Evolutionary conservation across 768 basidiomycete species (phyloP).

Genomic region (Cyclocybe aegerita): DNA sequence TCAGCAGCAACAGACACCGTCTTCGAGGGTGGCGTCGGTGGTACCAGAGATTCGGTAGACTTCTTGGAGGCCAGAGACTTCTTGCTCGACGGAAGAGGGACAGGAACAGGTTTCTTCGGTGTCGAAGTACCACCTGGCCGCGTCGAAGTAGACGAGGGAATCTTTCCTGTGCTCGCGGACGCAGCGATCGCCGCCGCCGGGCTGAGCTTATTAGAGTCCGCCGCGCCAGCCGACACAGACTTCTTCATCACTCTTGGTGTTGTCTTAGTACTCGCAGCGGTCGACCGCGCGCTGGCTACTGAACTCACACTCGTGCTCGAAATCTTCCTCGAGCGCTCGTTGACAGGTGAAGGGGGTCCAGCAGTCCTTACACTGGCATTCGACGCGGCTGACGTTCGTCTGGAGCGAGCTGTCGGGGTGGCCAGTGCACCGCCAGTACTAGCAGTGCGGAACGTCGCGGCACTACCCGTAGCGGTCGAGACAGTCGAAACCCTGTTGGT

Average conservation of each 20-base stretch:
- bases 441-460: slow-evolving; percentile 35
- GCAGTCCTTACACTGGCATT: slow-evolving; percentile 10
- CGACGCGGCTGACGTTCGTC: slow-evolving; percentile 31
- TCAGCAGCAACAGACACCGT: slow-evolving; percentile 19
- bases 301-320: slow-evolving; percentile 24
- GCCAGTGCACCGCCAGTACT: slow-evolving; percentile 25
- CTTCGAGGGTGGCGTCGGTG: slow-evolving; percentile 4
- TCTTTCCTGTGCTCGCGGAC: slow-evolving; percentile 1
- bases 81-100: neutral
- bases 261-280: slow-evolving; percentile 15
- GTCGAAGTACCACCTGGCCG: neutral
- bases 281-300: slow-evolving; percentile 23
- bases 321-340: slow-evolving; percentile 21
- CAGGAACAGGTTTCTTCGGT: slow-evolving; percentile 16
- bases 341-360: slow-evolving; percentile 14
- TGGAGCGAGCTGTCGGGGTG: slow-evolving; percentile 24
- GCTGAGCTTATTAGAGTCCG: slow-evolving; percentile 28
- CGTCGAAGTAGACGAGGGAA: slow-evolving; percentile 3
- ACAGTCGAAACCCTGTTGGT: slow-evolving; percentile 8
- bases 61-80: too few relatives aligned
- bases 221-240: slow-evolving; percentile 23
- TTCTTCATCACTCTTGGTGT: slow-evolving; percentile 25
- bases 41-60: too few relatives aligned
- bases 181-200: slow-evolving; percentile 24
- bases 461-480: slow-evolving; percentile 19